Conservation (phyloP, 495 filamentous ascomycete genomes). For the Aspergillus heteromorphus region DNA sequence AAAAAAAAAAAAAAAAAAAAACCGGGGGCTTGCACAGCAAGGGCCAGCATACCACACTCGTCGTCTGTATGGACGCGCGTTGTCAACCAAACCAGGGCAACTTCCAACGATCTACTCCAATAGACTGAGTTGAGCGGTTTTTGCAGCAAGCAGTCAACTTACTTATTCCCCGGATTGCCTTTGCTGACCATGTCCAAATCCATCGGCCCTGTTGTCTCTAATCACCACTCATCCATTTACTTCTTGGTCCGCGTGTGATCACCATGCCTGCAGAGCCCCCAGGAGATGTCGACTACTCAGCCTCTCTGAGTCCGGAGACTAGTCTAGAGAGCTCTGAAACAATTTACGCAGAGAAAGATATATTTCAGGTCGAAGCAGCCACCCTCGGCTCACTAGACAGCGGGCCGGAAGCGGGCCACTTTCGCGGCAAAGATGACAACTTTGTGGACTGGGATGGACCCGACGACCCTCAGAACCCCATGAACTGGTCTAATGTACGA, state of each 20-base stretch:
- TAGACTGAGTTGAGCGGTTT: neutral
- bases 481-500: conserved; percentile 42
- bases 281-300: neutral
- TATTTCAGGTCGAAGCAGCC: neutral
- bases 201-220: neutral
- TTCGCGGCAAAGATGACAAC: neutral
- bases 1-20: neutral
- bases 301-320: neutral
- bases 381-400: neutral
- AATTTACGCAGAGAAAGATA: neutral
- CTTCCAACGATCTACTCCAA: conserved; percentile 4
- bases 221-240: neutral
- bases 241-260: neutral
- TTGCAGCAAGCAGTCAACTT: neutral
- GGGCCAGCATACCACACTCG: conserved; percentile 7
- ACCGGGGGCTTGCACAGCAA: neutral
- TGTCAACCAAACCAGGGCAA: neutral
- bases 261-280: neutral
- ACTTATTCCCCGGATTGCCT: neutral
- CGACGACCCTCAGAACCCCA: conserved; percentile 45
- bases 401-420: neutral
- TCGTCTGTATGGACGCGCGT: conserved; percentile 6
- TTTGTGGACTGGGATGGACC: conserved; percentile 26
- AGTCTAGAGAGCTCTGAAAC: conserved; percentile 1
- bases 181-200: neutral